Conservation (phyloP, 352 stramenopile genomes). For the Phytophthora fragariaefolia region DNA sequence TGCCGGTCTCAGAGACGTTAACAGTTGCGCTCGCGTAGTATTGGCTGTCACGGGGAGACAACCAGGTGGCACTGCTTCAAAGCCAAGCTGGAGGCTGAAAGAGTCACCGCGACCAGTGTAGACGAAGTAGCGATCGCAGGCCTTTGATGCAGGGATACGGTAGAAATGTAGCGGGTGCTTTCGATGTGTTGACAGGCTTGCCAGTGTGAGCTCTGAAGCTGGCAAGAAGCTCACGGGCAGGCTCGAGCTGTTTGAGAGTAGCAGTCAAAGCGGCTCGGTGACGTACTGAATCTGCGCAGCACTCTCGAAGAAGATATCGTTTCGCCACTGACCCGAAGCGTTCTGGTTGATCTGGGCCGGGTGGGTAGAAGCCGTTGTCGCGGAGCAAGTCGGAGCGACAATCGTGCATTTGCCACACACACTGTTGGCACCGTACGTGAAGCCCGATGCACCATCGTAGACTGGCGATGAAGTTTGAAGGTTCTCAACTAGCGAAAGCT, state of each 20-base stretch:
- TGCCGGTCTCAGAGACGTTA: constrained; percentile 1
- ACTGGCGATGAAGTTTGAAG: too few species aligned
- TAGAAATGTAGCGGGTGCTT: constrained; percentile 31
- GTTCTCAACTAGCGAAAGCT: too few species aligned
- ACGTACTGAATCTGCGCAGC: too few species aligned
- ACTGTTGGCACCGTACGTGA: too few species aligned
- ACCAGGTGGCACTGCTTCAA: constrained; percentile 21
- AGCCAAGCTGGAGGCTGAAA: constrained; percentile 21
- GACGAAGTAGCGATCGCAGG: constrained; percentile 11
- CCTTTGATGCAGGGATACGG: constrained; percentile 12
- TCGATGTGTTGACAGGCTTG: constrained; percentile 22
- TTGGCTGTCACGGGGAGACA: constrained; percentile 27
- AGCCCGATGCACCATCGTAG: too few species aligned
- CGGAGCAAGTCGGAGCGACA: too few species aligned
- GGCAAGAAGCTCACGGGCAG: constrained; percentile 4
- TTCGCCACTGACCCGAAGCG: too few species aligned
- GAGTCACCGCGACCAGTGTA: constrained; percentile 27
- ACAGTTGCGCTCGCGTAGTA: constrained; percentile 16
- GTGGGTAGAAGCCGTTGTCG: too few species aligned
- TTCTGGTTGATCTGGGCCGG: too few species aligned
- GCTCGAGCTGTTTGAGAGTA: constrained; percentile 11
- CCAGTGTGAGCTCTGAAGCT: constrained; percentile 5
- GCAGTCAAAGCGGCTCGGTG: too few species aligned
- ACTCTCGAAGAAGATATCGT: too few species aligned
- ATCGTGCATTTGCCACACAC: too few species aligned